A percentile compares a stretch with the other conserved stretches of the same genome.
Conservation (phyloP, 352 stramenopile genomes). For the Phytophthora idaei region DNA sequence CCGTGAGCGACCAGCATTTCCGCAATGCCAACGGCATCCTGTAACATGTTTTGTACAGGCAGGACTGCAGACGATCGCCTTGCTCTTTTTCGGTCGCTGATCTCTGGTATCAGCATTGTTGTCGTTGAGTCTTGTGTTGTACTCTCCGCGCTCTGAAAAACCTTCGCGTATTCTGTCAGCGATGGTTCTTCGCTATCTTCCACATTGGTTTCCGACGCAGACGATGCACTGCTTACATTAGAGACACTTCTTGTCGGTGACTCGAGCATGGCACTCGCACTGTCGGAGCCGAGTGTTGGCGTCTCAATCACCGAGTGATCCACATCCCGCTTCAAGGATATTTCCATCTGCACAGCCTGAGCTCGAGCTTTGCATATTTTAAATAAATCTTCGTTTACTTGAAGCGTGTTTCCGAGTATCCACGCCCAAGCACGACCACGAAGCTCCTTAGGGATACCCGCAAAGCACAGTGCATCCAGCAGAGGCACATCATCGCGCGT, state of each 20-base stretch:
- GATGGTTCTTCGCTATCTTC: constrained; percentile 23
- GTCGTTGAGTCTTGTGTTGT: not conserved
- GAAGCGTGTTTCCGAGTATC: constrained; percentile 81
- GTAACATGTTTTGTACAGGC: constrained; percentile 53
- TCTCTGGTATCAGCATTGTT: not conserved
- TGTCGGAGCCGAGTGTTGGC: constrained; percentile 24
- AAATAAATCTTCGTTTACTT: constrained; percentile 89
- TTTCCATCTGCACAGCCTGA: constrained; percentile 76
- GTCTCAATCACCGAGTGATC: constrained; percentile 39
- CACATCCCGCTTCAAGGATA: constrained; percentile 70
- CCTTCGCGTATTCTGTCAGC: constrained; percentile 5
- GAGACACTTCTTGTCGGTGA: constrained; percentile 34
- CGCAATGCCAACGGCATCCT: constrained; percentile 75
- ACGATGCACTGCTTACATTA: constrained; percentile 41
- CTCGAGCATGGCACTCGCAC: constrained; percentile 30
- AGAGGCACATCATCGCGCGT: constrained; percentile 33
- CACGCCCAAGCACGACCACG: constrained; percentile 81
- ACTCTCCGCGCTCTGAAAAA: constrained; percentile 1
- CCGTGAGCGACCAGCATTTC: constrained; percentile 82
- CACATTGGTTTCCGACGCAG: constrained; percentile 23
- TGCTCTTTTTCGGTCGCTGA: constrained; percentile 30
- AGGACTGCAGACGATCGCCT: constrained; percentile 38
- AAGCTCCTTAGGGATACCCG: constrained; percentile 83
- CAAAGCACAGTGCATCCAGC: constrained; percentile 78
- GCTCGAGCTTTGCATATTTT: constrained; percentile 79